Evolutionary conservation across 1,284 basidiomycete genomes (phyloP), one percentile per base, ranked within the genome.

Genomic region (Trametes hirsuta): DNA sequence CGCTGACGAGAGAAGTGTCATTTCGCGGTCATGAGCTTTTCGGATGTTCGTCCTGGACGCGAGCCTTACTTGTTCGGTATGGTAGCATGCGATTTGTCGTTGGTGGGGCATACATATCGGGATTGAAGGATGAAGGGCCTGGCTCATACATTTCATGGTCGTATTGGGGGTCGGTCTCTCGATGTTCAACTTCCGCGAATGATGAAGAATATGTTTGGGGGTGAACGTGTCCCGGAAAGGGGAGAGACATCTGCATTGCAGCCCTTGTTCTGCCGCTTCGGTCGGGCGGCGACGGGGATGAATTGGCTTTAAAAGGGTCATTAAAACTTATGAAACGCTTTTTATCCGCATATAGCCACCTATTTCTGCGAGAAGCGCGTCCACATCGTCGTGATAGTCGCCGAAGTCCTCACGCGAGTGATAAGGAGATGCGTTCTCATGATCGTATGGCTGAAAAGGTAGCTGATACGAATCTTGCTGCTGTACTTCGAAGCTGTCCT

Each of bases 271-370:
- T 40, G 2, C 50, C 53, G 30, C 46, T 60, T 8, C 69, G 68
- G 36, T 68, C 69, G 9, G 70, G 68, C 12, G 80, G 79, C 37
- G 77, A 81, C 1, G 80, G 78, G n/a, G 79, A 81, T 14, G 76
- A 77, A 21, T 74, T 71, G 22, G 71, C 76, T 77, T 51, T 36
- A 53, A 36, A 61, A 66, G 47, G 25, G 41, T 21, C 25, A 11
- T 10, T 25, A 37, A 12, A 21, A 24, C 11, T 35, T 30, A 47
- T 30, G n/a, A 21, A 34, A 35, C 25, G 12, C n/a, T 9, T 14
- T 11, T 2, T 30, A 35, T 18, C 61, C 73, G 81, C 82, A 85
- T 82, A 84, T 72, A 84, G 71, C 66, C 72, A 84, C 85, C 73
- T 63, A 76, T 76, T 39, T 77, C 74, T 41, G 77, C 75, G 22